Percentiles rank a stretch among this genome's conserved stretches.
Evolutionary conservation across 192 early-diverging fungal species (phyloP).

Genomic region (Dissophora ornata): DNA sequence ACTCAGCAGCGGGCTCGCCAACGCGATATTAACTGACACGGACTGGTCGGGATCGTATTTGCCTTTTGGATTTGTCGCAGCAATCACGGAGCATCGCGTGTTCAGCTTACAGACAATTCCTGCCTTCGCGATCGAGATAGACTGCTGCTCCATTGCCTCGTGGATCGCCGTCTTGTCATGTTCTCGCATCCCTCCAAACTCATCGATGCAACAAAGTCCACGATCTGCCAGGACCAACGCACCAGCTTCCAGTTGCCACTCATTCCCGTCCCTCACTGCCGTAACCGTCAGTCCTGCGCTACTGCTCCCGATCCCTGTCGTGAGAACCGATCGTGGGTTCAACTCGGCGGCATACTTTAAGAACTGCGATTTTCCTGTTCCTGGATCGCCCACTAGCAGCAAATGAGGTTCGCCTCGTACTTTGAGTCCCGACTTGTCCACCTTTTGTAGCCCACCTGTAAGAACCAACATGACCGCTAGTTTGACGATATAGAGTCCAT

Average conservation of each 20-base stretch:
- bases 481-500: constrained; percentile 76
- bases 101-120: constrained; percentile 85
- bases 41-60: constrained; percentile 72
- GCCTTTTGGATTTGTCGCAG: constrained; percentile 83
- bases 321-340: constrained; percentile 74
- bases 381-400: constrained; percentile 83
- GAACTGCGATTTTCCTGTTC: constrained; percentile 85
- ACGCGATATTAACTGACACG: constrained; percentile 71
- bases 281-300: constrained; percentile 81
- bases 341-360: constrained; percentile 75
- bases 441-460: constrained; percentile 72
- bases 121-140: constrained; percentile 83
- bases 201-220: constrained; percentile 85
- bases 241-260: constrained; percentile 87
- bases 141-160: constrained; percentile 90
- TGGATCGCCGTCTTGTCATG: constrained; percentile 79
- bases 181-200: constrained; percentile 83
- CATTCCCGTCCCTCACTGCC: constrained; percentile 75
- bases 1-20: constrained; percentile 65
- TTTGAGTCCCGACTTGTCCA: constrained; percentile 66
- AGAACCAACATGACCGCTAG: constrained; percentile 77
- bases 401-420: constrained; percentile 80
- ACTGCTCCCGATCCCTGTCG: constrained; percentile 81
- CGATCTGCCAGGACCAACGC: constrained; percentile 83
- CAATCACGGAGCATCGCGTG: constrained; percentile 81